Base-by-base conservation (phyloP, 2,329 filamentous ascomycete species). In the Exophiala viscosa region DNA sequence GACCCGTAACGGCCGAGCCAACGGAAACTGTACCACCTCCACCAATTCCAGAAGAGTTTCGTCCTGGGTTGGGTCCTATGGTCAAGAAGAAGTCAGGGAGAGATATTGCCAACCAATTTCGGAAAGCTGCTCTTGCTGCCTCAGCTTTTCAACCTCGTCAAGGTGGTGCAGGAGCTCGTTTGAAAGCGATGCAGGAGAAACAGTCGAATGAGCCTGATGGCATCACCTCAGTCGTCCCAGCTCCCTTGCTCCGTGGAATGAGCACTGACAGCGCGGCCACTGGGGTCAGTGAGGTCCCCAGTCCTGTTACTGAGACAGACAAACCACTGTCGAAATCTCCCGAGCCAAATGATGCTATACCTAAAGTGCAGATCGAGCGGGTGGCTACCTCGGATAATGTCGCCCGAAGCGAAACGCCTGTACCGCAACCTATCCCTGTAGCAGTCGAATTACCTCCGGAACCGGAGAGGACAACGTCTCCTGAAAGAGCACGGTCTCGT, bases 31-130 rank as follows among this genome's bases (percentile, higher is more conserved):
- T 74, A 61, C 69, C 71, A 38, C 68, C 70, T 9, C 70, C 67
- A 77, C 76, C 70, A 69, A 73, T 32, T 70, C 79, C 80, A 23
- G 77, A 79, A 40, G 68, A 70, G 28, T 75, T 78, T 60, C 76
- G 88, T n/a, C 89, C 90, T 14, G 90, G 90, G 1, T 78, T 95
- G 5, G 90, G 90, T 0, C 89, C 90, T 1, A 96, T 96, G 91
- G 86, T 96, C 63, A 83, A 86, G 58, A 89, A 88, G 66, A 82
- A 81, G 56, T 85, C 84, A 1, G 84, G 80, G 57, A 79, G 77
- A n/a, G 85, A 93, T 51, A 77, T 93, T 62, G 88, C 88, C 15
- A 85, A 82, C 33, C 79, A 82, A 5, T 82, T 96, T 56, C 87
- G 88, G 71, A 95, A 90, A 69, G 90, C 90, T 18, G 90, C 89